Conservation (phyloP, 192 early-diverging fungal species). For the Hyaloraphidium curvatum region DNA sequence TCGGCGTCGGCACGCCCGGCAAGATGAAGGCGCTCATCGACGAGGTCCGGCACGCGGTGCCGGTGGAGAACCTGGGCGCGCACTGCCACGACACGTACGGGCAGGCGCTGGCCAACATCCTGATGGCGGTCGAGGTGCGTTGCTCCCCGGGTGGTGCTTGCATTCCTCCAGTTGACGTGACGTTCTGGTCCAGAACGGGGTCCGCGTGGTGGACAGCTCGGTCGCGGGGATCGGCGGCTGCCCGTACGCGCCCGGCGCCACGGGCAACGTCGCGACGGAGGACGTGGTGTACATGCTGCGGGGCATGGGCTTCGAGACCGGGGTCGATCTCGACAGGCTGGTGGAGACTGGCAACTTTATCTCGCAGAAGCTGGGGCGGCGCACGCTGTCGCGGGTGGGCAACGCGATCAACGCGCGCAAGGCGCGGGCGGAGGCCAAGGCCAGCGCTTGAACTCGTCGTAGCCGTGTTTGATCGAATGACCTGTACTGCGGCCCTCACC, state of each 20-base stretch:
- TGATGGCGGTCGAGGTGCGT: conserved; percentile 43
- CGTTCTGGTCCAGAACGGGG: conserved; percentile 30
- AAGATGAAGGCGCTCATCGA: conserved; percentile 47
- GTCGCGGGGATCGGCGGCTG: conserved; percentile 89
- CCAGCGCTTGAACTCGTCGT: too few species aligned
- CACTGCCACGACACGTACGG: conserved; percentile 98
- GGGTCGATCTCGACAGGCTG: conserved; percentile 52
- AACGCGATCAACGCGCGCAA: neutral
- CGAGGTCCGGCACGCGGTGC: conserved; percentile 42
- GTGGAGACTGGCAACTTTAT: conserved; percentile 74
- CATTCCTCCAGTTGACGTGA: neutral
- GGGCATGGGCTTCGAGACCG: conserved; percentile 63
- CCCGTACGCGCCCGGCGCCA: conserved; percentile 88
- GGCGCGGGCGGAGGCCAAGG: neutral
- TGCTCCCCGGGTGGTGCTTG: neutral
- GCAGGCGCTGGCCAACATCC: conserved; percentile 84
- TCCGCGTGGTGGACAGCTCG: conserved; percentile 84
- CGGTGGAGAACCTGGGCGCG: conserved; percentile 57
- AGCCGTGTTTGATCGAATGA: too few species aligned
- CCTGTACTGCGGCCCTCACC: too few species aligned
- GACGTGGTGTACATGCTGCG: conserved; percentile 87
- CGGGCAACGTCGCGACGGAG: conserved; percentile 91
- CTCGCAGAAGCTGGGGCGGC: conserved; percentile 49
- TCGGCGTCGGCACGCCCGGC: conserved; percentile 68
- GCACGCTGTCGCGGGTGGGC: neutral